Evolutionary conservation across 805 yeast species (phyloP), one percentile per base, ranked within the genome.

Genomic region (Myxozyma neotropica): DNA sequence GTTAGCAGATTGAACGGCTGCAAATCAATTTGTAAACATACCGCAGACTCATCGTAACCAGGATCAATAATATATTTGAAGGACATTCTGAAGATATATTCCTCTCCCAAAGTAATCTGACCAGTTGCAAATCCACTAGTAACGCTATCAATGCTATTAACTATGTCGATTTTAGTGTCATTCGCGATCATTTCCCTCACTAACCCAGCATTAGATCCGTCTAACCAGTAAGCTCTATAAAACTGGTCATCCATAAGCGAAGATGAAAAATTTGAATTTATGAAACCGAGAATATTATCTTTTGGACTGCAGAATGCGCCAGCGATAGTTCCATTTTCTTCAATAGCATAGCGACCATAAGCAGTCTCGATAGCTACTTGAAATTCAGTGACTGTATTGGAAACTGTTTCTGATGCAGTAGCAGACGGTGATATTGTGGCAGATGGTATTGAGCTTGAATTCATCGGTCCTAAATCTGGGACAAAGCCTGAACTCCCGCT

Each of bases 51-150:
- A 10, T 48, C 43, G 35, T 48, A 48, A 23, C 13, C 53, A 13
- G 35, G 5, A 26, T 48, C 53, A 23, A 48, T 15, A 2, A 48
- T 27, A 15, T 35, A 48, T 19, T 48, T 48, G 8, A 48, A 35
- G 6, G 53, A 35, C 24, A 48, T 17, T 35, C 53, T 13, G 19
- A 48, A 24, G 7, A 33, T 19, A 24, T 48, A 48, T 6, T 33
- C 39, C 2, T n/a, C 15, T 23, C 53, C 53, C 31, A 24, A 21
- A 3, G 33, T 39, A 13, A 48, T 27, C n/a, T 35, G 42, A 12
- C 44, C 33, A n/a, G 53, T 48, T 15, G 53, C 42, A 48, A 48
- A 48, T 8, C 31, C 33, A 19, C 53, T 48, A n/a, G 27, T 48
- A 21, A 38, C 33, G 5, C 23, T 24, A 6, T n/a, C 13, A n/a